Percentiles rank a stretch among this genome's conserved stretches.
These are phyloP conservation scores for Boletus edulis DNA, from an alignment of 768 basidiomycete genomes.

Conservation along the genomic window DNA sequence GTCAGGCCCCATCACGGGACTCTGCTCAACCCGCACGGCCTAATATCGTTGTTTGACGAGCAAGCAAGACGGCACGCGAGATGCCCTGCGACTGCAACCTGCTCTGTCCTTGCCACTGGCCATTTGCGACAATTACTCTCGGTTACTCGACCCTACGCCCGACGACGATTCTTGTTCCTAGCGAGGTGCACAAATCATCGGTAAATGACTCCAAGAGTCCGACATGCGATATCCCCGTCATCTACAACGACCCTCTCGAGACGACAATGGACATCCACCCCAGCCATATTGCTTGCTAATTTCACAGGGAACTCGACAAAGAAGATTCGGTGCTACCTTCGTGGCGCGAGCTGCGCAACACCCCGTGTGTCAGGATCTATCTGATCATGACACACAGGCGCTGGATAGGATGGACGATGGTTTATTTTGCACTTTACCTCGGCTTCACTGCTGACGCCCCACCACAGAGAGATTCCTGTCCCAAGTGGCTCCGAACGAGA, in stretches of 20 bases:
- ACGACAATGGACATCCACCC: background rate
- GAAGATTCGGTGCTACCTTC: background rate
- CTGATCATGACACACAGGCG: background rate
- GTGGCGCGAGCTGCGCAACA: slow-evolving; percentile 2
- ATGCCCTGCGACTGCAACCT: background rate
- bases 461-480: slow-evolving; percentile 6
- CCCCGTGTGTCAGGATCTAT: background rate
- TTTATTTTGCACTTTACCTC: background rate
- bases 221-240: background rate
- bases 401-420: slow-evolving; percentile 5
- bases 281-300: background rate
- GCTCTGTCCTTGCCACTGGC: too few relatives aligned
- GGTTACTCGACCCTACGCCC: too few relatives aligned
- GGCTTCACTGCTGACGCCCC: background rate
- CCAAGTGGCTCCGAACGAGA: slow-evolving; percentile 7
- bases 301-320: background rate
- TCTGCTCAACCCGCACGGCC: background rate
- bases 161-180: background rate
- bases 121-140: background rate
- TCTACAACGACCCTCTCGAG: background rate
- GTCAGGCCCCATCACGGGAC: background rate
- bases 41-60: too few relatives aligned
- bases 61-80: background rate
- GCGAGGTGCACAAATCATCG: background rate
- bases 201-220: background rate